phyloP scores from a whole-genome alignment of 306 rosid genomes.

The Mimosa pudica region DNA sequence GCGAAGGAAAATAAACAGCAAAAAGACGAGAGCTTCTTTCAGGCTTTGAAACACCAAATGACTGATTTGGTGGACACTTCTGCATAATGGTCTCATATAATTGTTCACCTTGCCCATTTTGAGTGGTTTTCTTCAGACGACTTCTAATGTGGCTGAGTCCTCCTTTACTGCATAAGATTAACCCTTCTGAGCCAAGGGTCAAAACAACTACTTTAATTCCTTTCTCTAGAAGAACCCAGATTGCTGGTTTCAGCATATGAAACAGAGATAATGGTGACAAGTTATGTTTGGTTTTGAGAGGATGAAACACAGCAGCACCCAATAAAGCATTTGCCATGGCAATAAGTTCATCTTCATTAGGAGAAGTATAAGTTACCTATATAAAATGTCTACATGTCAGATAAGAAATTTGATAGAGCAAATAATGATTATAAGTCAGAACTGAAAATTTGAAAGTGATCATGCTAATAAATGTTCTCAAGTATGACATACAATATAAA shows the following conservation, averaged over 20 bases:
- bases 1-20: constrained; percentile 79
- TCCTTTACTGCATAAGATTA: constrained; percentile 72
- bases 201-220: constrained; percentile 75
- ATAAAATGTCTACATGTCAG: constrained; percentile 31
- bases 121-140: constrained; percentile 39
- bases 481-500: constrained; percentile 19
- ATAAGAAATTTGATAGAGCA: constrained; percentile 13
- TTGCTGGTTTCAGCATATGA: constrained; percentile 67
- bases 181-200: constrained; percentile 76
- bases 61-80: constrained; percentile 52
- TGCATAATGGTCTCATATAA: constrained; percentile 48
- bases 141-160: constrained; percentile 46
- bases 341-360: constrained; percentile 84
- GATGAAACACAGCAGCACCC: constrained; percentile 47
- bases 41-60: constrained; percentile 39
- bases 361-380: constrained; percentile 74
- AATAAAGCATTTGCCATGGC: constrained; percentile 84
- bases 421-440: constrained; percentile 15
- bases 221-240: constrained; percentile 70
- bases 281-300: constrained; percentile 44
- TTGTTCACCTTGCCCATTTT: constrained; percentile 29
- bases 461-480: constrained; percentile 3
- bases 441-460: background rate
- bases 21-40: constrained; percentile 54
- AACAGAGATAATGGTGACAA: constrained; percentile 52